Percentiles rank a stretch among this genome's conserved stretches.
Evolutionary conservation across 2,329 filamentous ascomycete genomes (phyloP).

Genomic region (Stagonosporopsis vannaccii): DNA sequence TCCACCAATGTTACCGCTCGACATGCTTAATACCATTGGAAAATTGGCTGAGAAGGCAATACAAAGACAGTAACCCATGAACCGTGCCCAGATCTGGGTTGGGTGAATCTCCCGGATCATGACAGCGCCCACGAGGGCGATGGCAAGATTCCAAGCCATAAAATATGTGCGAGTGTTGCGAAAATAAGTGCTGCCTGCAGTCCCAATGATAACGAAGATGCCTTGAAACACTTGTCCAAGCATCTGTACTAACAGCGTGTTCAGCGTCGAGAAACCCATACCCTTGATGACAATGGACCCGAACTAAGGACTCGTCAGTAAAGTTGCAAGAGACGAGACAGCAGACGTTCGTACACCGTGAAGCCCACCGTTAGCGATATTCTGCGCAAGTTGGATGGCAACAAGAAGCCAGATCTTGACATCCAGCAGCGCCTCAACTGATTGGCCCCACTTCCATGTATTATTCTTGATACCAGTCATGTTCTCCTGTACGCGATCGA

Average conservation of each 20-base stretch:
- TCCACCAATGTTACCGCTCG: constrained; percentile 47
- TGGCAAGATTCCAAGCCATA: constrained; percentile 22
- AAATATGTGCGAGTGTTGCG: constrained; percentile 23
- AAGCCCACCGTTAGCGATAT: constrained; percentile 39
- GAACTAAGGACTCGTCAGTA: constrained; percentile 22
- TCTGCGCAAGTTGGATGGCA: constrained; percentile 38
- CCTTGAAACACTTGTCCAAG: constrained; percentile 27
- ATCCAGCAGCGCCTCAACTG: constrained; percentile 54
- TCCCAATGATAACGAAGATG: constrained; percentile 22
- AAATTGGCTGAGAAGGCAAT: constrained; percentile 52
- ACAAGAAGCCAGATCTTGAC: constrained; percentile 48
- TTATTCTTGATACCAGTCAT: constrained; percentile 59
- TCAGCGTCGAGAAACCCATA: constrained; percentile 47
- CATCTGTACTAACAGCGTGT: constrained; percentile 32
- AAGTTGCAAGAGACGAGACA: neutral
- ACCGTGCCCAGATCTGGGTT: constrained; percentile 17
- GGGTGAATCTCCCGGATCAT: constrained; percentile 32
- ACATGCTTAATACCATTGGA: constrained; percentile 39
- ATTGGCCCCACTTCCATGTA: constrained; percentile 53
- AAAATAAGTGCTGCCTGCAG: constrained; percentile 22
- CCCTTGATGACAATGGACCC: constrained; percentile 34
- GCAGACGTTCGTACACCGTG: constrained; percentile 25
- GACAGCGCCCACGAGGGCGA: constrained; percentile 33
- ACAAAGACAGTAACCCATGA: constrained; percentile 42
- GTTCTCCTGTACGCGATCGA: constrained; percentile 53